Evolutionary conservation across 2,329 filamentous ascomycete species (phyloP), one percentile per base, ranked within the genome.

Genomic region (Colletotrichum karsti): DNA sequence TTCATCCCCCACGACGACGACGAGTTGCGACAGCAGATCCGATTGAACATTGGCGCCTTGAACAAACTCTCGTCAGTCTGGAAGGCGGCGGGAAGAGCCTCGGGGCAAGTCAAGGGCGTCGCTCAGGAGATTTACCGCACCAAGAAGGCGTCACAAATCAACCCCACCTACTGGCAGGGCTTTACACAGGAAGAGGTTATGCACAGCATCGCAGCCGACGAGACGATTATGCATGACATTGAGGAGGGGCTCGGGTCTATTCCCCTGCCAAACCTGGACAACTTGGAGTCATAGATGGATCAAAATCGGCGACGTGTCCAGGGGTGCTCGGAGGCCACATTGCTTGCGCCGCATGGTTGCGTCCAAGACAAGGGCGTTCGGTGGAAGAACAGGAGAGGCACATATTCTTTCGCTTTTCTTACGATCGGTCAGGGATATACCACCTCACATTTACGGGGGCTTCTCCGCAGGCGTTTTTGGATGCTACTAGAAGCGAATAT

Each of bases 31-130:
- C 92, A 94, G 79, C 90, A 89, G 72, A 92, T 97, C 59, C 88
- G 91, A 1, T 87, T 97, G 13, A 94, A 94, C 70, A 93, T 92
- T 64, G 93, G 92, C 15, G 91, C 92, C 0, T 85, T 96, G 42
- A 91, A 91, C 73, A 85, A 89, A 41, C 83, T 95, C 7, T 89
- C 88, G 42, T 81, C 83, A 15, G 90, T 93, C 3, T 96, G 93
- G 93, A 87, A 88, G 37, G 90, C 94, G 35, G 92, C 93, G 1
- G 85, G 84, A 48, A 87, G 86, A 12, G 92, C 93, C 2, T 87
- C 92, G 68, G 86, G 85, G 4, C 93, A 96, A 77, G 91, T 97
- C 15, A 90, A 90, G 72, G 89, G 88, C 8, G 92, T 96, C 18
- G 93, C 93, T n/a, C 89, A 92, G 74, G 92, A 94, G 72, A 91